Evolutionary conservation across 139 green algal species (phyloP), one percentile per base, ranked within the genome.

Genomic region (Yamagishiella unicocca): DNA sequence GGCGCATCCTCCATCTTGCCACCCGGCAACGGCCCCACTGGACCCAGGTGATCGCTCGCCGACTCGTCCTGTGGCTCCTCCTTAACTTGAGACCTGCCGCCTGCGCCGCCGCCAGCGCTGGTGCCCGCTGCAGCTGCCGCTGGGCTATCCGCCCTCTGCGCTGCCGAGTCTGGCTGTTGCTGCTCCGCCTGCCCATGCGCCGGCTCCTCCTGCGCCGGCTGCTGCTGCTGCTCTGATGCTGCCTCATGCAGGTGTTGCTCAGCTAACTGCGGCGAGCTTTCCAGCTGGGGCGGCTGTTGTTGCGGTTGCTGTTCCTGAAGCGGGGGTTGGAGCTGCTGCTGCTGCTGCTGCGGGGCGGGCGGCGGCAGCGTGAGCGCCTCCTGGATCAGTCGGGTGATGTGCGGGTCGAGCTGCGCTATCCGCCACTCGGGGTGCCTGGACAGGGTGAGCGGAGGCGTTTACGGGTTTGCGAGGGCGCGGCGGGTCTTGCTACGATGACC

Each of bases 381-480:
- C 62, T 64, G 61, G 29, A 85, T 76, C 29, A 85, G 42, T 29
- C 42, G 40, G 0, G 42, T 76, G 8, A 85, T 38, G 1, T 85
- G 35, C 1, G 79, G 79, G 42, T 85, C 79, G 40, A 85, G 61
- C 42, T 85, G 79, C 7, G 79, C n/a, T 9, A 85, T 85, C 21
- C 79, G 79, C 79, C 79, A 85, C 42, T 85, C 79, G 37, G 79
- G 79, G 42, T 85, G 79, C 62, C 79, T 85, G 79, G 33, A 35
- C 27, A 33, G 67, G 67, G 35, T 29, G 10, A 75, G n/a, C n/a
- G n/a, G n/a, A n/a, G n/a, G n/a, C n/a, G n/a, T n/a, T n/a, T n/a
- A n/a, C n/a, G n/a, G n/a, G n/a, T n/a, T n/a, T n/a, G n/a, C n/a
- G n/a, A n/a, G n/a, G n/a, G n/a, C n/a, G n/a, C n/a, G n/a, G n/a